These are phyloP conservation scores for Penicillium diatomitis DNA, from an alignment of 495 filamentous ascomycete species.

Conservation along the genomic window DNA sequence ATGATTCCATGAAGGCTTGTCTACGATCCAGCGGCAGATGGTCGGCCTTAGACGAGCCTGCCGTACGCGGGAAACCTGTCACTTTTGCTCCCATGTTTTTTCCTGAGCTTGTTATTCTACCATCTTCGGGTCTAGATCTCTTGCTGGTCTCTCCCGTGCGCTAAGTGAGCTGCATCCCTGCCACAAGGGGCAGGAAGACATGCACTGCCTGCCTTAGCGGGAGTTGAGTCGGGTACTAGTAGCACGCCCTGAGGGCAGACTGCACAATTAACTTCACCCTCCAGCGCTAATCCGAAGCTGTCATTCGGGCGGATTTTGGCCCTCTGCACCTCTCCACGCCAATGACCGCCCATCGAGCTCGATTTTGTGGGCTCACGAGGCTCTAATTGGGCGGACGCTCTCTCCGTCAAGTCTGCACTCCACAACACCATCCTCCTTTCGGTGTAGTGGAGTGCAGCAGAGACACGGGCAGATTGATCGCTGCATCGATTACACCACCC, in stretches of 20 bases:
- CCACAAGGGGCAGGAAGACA: too few relatives aligned
- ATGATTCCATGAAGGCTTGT: too few relatives aligned
- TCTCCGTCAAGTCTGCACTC: not conserved
- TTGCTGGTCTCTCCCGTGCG: not conserved
- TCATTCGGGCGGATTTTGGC: conserved; percentile 3
- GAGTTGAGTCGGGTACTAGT: not conserved
- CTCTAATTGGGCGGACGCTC: too few relatives aligned
- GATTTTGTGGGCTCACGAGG: too few relatives aligned
- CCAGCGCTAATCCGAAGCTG: conserved; percentile 9
- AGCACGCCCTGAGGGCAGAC: not conserved
- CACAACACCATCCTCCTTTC: not conserved
- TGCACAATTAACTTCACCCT: not conserved
- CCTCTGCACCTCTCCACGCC: not conserved
- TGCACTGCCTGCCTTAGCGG: not conserved
- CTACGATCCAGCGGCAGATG: too few relatives aligned
- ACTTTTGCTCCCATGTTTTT: too few relatives aligned
- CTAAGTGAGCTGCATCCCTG: not conserved
- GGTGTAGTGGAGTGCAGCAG: not conserved
- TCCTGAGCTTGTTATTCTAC: not conserved
- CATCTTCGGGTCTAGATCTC: not conserved
- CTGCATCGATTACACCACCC: too few relatives aligned
- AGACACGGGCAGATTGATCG: too few relatives aligned
- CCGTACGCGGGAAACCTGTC: too few relatives aligned
- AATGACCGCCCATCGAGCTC: not conserved
- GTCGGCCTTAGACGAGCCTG: too few relatives aligned